Evolutionary conservation across 805 yeast species (phyloP).

Genomic region (Nematodospora valgi): DNA sequence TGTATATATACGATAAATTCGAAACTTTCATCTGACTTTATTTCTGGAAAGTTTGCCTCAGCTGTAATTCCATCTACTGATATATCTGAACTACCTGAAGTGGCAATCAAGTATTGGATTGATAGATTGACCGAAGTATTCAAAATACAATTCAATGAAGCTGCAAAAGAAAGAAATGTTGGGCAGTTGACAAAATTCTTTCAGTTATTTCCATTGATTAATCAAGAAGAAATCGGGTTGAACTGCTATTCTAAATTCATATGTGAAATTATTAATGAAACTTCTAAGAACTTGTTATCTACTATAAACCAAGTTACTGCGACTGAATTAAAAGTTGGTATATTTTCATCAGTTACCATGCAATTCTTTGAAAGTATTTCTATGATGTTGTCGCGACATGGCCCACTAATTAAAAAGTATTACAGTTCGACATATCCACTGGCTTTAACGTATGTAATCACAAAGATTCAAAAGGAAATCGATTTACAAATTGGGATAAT

Average conservation of each 20-base stretch:
- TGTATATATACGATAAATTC: slow-evolving; percentile 45
- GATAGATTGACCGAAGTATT: slow-evolving; percentile 56
- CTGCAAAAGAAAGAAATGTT: slow-evolving; percentile 65
- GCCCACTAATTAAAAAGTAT: slow-evolving; percentile 67
- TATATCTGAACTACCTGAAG: slow-evolving; percentile 73
- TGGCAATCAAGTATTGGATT: slow-evolving; percentile 56
- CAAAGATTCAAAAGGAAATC: slow-evolving; percentile 77
- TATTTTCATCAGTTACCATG: slow-evolving; percentile 56
- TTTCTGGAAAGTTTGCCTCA: slow-evolving; percentile 66
- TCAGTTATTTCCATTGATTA: slow-evolving; percentile 83
- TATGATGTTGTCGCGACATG: slow-evolving; percentile 79
- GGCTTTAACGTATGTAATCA: slow-evolving; percentile 65
- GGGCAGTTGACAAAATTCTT: slow-evolving; percentile 73
- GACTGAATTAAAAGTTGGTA: slow-evolving; percentile 37
- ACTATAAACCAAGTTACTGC: slow-evolving; percentile 12
- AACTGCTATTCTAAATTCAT: slow-evolving; percentile 82
- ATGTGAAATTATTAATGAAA: slow-evolving; percentile 77
- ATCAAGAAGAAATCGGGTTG: slow-evolving; percentile 67
- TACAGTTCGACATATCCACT: slow-evolving; percentile 52
- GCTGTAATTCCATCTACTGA: slow-evolving; percentile 84
- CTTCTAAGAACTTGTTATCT: slow-evolving; percentile 65
- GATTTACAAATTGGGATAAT: slow-evolving; percentile 92
- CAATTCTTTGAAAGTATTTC: slow-evolving; percentile 82
- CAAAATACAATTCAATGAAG: slow-evolving; percentile 59
- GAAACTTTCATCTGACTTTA: slow-evolving; percentile 51